Percentiles rank a stretch among this genome's conserved stretches.
phyloP scores from a whole-genome alignment of 306 rosid species.

The Ammopiptanthus mongolicus region DNA sequence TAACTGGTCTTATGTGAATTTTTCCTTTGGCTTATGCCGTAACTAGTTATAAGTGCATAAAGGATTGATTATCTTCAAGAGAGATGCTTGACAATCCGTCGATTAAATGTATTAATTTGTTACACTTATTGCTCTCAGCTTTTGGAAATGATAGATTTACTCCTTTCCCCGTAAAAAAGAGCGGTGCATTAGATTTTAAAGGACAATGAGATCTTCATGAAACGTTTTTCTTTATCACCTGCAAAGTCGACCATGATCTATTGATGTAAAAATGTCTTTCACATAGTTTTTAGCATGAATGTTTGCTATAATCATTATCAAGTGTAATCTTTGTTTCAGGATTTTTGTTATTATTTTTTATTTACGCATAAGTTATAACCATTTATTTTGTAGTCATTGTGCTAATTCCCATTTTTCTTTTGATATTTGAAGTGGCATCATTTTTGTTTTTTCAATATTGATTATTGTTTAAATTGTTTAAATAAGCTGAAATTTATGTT shows the following conservation, averaged over 20 bases:
- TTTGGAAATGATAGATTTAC: background rate
- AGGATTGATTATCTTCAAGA: background rate
- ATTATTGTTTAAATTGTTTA: conserved; percentile 7
- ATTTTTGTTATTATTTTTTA: background rate
- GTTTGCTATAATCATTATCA: background rate
- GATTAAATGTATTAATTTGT: background rate
- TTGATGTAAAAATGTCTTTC: background rate
- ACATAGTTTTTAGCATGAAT: background rate
- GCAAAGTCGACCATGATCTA: background rate
- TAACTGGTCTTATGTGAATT: background rate
- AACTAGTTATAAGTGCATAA: background rate
- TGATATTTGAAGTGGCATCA: background rate
- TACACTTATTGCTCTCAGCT: background rate
- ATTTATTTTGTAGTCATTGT: background rate
- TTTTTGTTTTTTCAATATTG: background rate
- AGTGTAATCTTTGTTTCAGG: background rate
- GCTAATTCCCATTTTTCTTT: background rate
- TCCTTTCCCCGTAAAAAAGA: background rate
- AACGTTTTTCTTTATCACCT: background rate
- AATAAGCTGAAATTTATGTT: conserved; percentile 10
- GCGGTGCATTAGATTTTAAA: background rate
- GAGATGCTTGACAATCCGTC: background rate
- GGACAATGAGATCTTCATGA: background rate
- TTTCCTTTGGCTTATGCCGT: background rate
- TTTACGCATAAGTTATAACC: background rate